phyloP scores from a whole-genome alignment of 257 asterid genomes.

The Fraxinus quadrangulata region DNA sequence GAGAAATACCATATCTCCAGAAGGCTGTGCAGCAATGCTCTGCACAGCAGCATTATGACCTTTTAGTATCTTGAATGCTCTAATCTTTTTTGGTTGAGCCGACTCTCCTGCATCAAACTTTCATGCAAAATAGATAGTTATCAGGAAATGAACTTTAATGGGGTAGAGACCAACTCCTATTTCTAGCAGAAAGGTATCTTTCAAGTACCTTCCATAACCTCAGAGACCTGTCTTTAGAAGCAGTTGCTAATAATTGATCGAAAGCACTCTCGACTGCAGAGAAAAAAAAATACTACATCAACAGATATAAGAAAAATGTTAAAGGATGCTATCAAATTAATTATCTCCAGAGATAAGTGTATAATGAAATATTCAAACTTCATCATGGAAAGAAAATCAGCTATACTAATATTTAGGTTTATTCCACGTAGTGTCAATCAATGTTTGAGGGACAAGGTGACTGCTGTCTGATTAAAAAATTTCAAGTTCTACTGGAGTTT shows the following conservation, averaged over 20 bases:
- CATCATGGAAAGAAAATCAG: neutral
- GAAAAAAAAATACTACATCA: constrained; percentile 20
- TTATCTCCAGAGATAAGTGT: neutral
- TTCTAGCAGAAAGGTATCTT: constrained; percentile 23
- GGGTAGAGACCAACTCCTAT: constrained; percentile 15
- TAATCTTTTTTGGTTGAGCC: constrained; percentile 56
- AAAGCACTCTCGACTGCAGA: constrained; percentile 37
- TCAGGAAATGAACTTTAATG: constrained; percentile 24
- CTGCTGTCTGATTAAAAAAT: neutral
- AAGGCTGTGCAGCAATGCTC: constrained; percentile 68
- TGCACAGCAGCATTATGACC: constrained; percentile 92
- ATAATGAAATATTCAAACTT: neutral
- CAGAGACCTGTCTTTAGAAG: constrained; percentile 87
- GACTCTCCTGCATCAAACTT: constrained; percentile 66
- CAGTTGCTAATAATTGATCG: constrained; percentile 66
- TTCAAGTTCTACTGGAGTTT: too few species aligned
- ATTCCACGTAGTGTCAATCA: neutral
- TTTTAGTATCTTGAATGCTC: constrained; percentile 60
- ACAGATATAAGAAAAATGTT: constrained; percentile 1
- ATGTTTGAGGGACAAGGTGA: neutral
- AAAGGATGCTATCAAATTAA: constrained; percentile 6
- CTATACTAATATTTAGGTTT: neutral
- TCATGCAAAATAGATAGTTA: constrained; percentile 29
- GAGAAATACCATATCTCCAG: constrained; percentile 70
- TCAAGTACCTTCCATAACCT: constrained; percentile 85